Evolutionary conservation across 192 early-diverging fungal species (phyloP), one percentile per base, ranked within the genome.

Genomic region (Entrophospora sp.): DNA sequence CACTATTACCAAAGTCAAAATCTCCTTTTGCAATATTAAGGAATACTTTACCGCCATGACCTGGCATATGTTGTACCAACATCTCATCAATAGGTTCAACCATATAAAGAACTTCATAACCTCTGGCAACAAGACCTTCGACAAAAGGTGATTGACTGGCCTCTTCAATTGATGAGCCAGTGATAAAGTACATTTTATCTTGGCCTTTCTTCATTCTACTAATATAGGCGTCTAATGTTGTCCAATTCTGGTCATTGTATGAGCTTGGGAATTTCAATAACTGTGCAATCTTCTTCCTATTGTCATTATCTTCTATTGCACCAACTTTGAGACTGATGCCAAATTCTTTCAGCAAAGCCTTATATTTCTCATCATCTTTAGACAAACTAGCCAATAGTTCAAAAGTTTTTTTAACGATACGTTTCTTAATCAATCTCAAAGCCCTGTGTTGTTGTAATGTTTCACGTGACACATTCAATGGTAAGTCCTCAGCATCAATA

Each of bases 401-500:
- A 57, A 99, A 76, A 48, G 90, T 76, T 77, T 91, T 97, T 68
- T 85, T 87, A 45, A 95, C 77, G n/a, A 99, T 60, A 70, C 87
- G 91, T 71, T 92, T 94, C 61, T 83, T 82, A 59, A 99, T 94
- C 20, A 83, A 71, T 73, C 85, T 85, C 53, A 98, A 84, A 24
- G 84, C 71, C 25, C 81, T 82, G 69, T 90, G 84, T 59, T 94
- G 86, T 77, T 99, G 97, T 46, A 99, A 78, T 7, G 94, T 96
- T 78, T 99, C 97, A 60, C 97, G 87, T 5, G 95, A 98, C 16
- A 99, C 93, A 64, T 97, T 97, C 48, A 99, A 78, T n/a, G 97
- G 95, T 60, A 97, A 75, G 69, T 99, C 95, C 72, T 97, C 95
- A 1, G 91, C 88, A 78, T 99, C 97, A 12, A 99, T 88, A 40